phyloP scores from a whole-genome alignment of 179 eudicot species.

The Beta corolliflora region DNA sequence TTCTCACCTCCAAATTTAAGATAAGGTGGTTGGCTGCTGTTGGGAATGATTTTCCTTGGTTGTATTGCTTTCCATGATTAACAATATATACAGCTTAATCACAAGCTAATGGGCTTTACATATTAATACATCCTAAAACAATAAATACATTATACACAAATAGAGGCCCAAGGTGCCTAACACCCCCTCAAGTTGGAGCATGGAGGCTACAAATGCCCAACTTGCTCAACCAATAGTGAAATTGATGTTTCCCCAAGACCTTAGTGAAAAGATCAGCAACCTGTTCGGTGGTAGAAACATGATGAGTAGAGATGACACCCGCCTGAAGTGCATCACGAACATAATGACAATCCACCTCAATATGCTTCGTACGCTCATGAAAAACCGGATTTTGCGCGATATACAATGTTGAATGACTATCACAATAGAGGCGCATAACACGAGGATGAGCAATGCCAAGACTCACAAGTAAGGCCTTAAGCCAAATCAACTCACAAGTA shows the following conservation, averaged over 20 bases:
- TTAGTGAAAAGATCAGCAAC: neutral
- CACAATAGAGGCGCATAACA: neutral
- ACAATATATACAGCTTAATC: too few species aligned
- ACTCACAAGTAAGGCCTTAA: neutral
- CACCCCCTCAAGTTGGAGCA: too few species aligned
- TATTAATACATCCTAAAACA: too few species aligned
- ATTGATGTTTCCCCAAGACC: neutral
- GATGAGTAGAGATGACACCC: neutral
- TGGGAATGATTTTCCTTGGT: too few species aligned
- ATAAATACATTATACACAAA: too few species aligned
- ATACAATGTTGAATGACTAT: neutral
- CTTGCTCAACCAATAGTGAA: too few species aligned
- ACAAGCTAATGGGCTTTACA: too few species aligned
- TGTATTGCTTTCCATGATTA: too few species aligned
- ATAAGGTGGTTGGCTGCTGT: too few species aligned
- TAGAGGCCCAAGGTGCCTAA: too few species aligned
- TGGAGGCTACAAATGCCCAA: too few species aligned
- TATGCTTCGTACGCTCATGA: slow-evolving; percentile 6
- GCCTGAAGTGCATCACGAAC: neutral
- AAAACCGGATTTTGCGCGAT: neutral
- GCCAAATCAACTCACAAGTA: neutral
- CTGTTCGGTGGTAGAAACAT: neutral
- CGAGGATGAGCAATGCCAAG: neutral
- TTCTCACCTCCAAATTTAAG: too few species aligned
- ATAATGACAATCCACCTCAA: slow-evolving; percentile 1